A percentile compares a stretch with the other conserved stretches of the same genome.
Conservation (phyloP, 2,329 filamentous ascomycete genomes). For the Fusarium decemcellulare region DNA sequence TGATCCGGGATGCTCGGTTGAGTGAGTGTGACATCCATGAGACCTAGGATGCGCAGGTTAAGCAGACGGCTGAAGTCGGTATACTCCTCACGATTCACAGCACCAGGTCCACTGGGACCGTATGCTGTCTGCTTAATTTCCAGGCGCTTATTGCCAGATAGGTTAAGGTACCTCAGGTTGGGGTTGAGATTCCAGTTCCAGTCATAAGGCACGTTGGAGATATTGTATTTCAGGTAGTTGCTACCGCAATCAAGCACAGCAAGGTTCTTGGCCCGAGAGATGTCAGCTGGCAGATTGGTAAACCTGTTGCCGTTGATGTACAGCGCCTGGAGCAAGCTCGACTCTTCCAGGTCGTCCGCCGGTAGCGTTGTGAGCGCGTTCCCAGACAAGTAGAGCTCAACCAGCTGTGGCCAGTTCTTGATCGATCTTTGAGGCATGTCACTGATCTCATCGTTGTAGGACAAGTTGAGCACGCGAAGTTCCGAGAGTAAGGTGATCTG, state of each 20-base stretch:
- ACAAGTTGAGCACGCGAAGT: conserved; percentile 89
- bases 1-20: conserved; percentile 95
- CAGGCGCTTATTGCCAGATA: conserved; percentile 95
- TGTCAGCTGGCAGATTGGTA: conserved; percentile 93
- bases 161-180: conserved; percentile 93
- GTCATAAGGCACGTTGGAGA: conserved; percentile 98
- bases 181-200: conserved; percentile 99
- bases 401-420: conserved; percentile 89
- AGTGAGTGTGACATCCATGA: conserved; percentile 98
- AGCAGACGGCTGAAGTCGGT: conserved; percentile 91
- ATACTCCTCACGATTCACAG: conserved; percentile 73
- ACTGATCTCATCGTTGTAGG: conserved; percentile 89
- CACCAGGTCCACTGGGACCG: conserved; percentile 64
- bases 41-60: conserved; percentile 87
- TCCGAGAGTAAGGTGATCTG: conserved; percentile 88
- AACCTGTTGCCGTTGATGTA: conserved; percentile 99
- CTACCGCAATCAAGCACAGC: conserved; percentile 94
- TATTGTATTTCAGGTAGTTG: conserved; percentile 97
- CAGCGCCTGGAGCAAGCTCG: conserved; percentile 87
- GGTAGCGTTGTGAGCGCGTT: conserved; percentile 94
- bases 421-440: conserved; percentile 93
- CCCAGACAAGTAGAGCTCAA: conserved; percentile 94
- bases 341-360: conserved; percentile 93
- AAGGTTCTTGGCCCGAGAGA: conserved; percentile 93
- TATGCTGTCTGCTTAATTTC: conserved; percentile 81